These are phyloP conservation scores for Colletotrichum euphorbiae DNA, from an alignment of 2,329 filamentous ascomycete species.

Conservation along the genomic window DNA sequence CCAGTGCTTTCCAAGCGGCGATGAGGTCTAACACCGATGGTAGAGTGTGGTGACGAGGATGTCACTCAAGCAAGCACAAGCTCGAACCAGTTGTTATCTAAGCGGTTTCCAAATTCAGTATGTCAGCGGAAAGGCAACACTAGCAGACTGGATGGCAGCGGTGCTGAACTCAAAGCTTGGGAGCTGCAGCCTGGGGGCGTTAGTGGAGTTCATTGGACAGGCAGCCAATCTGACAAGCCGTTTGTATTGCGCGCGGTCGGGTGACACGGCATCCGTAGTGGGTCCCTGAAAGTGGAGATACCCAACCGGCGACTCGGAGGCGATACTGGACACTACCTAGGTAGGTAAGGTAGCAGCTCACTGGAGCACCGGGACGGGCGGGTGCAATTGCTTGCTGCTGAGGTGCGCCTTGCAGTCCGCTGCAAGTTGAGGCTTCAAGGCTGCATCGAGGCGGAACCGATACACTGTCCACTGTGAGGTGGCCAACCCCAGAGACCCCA, in stretches of 20 bases:
- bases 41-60: no score
- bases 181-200: constrained; percentile 1
- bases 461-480: neutral
- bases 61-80: no score
- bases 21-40: no score
- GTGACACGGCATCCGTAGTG: constrained; percentile 27
- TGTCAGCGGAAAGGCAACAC: no score
- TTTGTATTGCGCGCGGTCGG: constrained; percentile 13
- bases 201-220: neutral
- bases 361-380: neutral
- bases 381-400: neutral
- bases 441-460: constrained; percentile 30
- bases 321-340: neutral
- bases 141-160: no score
- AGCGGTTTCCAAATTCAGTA: no score
- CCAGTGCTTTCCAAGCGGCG: no score
- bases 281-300: neutral
- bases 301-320: constrained; percentile 1
- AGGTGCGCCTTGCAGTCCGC: constrained; percentile 7
- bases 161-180: constrained; percentile 5
- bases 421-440: constrained; percentile 30
- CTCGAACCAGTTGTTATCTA: no score
- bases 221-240: constrained; percentile 11
- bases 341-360: no score
- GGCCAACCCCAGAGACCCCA: neutral